A percentile compares a stretch with the other conserved stretches of the same genome.
Conservation (phyloP, 306 rosid genomes). For the Dicorynia guianensis region DNA sequence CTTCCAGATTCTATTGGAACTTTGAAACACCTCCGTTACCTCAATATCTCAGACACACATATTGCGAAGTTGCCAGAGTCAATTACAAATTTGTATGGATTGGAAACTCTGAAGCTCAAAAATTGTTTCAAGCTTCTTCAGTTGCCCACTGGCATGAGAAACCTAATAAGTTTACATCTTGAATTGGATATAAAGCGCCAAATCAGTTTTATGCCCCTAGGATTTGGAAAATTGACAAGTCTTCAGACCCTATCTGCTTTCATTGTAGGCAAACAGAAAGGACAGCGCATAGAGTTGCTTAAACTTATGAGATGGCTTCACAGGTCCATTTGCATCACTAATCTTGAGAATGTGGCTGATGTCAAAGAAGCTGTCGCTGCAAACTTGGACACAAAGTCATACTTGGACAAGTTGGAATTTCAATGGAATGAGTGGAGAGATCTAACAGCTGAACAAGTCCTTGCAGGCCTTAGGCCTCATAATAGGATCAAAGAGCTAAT, state of each 20-base stretch:
- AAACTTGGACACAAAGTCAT: conserved; percentile 18
- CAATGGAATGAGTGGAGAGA: conserved; percentile 11
- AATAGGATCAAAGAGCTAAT: not conserved
- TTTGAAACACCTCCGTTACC: not conserved
- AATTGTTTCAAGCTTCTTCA: not conserved
- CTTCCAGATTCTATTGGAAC: not conserved
- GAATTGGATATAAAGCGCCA: not conserved
- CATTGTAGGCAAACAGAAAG: conserved; percentile 3
- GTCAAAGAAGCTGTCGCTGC: not conserved
- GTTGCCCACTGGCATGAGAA: not conserved
- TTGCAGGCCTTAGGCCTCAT: conserved; percentile 6
- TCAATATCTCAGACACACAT: not conserved
- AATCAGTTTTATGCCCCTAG: not conserved
- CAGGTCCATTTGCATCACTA: conserved; percentile 24
- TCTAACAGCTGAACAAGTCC: not conserved
- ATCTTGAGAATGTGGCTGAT: conserved; percentile 38
- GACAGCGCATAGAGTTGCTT: conserved; percentile 22
- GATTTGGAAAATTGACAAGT: conserved; percentile 7
- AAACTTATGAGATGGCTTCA: not conserved
- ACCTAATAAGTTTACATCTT: conserved; percentile 20
- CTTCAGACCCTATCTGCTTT: not conserved
- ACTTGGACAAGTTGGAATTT: conserved; percentile 23
- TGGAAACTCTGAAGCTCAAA: conserved; percentile 13
- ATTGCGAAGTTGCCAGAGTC: conserved; percentile 16
- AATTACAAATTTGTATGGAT: conserved; percentile 13